These are phyloP conservation scores for Curvularia sp. DNA, from an alignment of 2,329 filamentous ascomycete genomes.

Conservation along the genomic window DNA sequence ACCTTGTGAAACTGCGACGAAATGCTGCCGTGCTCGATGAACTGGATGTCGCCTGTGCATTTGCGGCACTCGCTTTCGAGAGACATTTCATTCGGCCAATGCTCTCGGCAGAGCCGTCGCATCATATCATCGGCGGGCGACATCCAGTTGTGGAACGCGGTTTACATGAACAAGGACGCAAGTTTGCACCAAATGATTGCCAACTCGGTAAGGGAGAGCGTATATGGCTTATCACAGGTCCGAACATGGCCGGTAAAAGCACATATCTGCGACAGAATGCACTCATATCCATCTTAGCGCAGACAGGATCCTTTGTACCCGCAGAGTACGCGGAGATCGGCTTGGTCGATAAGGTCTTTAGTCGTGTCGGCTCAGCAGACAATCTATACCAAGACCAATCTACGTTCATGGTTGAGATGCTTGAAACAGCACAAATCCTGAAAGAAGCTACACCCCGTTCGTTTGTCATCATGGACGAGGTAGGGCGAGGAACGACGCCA, in stretches of 20 bases:
- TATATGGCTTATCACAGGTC: conserved; percentile 74
- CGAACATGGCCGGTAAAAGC: conserved; percentile 99
- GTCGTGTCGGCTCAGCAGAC: conserved; percentile 85
- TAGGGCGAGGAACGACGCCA: conserved; percentile 91
- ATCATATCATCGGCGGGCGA: conserved; percentile 83
- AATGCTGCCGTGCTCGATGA: conserved; percentile 94
- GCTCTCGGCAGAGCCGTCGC: conserved; percentile 68
- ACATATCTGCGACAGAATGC: conserved; percentile 97
- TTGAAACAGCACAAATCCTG: conserved; percentile 91
- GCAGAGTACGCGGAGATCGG: conserved; percentile 85
- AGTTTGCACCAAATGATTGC: conserved; percentile 87
- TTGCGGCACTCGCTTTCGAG: conserved; percentile 79
- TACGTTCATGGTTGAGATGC: conserved; percentile 99
- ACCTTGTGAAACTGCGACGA: conserved; percentile 83
- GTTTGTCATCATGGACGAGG: conserved; percentile 97
- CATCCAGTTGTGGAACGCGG: conserved; percentile 93
- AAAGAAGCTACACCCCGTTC: conserved; percentile 81
- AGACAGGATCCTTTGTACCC: conserved; percentile 91
- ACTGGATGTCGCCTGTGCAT: conserved; percentile 87
- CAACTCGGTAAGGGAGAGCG: conserved; percentile 77
- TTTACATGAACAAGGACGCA: conserved; percentile 77
- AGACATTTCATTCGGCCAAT: conserved; percentile 76
- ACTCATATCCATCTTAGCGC: conserved; percentile 89
- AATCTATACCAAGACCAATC: conserved; percentile 94
- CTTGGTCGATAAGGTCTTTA: conserved; percentile 95